A percentile compares a stretch with the other conserved stretches of the same genome.
phyloP scores from a whole-genome alignment of 805 yeast species.

The Ogataea angusta region DNA sequence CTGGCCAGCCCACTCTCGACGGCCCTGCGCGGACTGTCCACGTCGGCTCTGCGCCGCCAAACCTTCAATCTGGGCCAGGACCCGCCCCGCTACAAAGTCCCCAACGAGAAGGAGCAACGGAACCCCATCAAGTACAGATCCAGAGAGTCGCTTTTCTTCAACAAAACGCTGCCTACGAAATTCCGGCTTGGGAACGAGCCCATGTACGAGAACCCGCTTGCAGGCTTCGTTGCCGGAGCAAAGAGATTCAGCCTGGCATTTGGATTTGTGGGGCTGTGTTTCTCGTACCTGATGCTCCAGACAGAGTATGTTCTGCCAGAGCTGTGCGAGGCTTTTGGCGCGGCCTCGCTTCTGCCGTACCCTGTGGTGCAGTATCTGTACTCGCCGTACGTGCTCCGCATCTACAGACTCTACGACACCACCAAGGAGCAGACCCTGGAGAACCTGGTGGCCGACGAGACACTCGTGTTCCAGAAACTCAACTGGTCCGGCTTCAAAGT shows the following conservation, averaged over 20 bases:
- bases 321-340: constrained; percentile 40
- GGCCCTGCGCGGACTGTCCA: background rate
- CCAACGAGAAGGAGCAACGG: constrained; percentile 19
- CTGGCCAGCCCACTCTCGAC: background rate
- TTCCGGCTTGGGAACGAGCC: constrained; percentile 58
- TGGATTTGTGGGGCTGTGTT: constrained; percentile 56
- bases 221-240: constrained; percentile 57
- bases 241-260: constrained; percentile 62
- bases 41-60: constrained; percentile 2
- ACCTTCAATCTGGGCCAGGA: constrained; percentile 31
- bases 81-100: constrained; percentile 27
- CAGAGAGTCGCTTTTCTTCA: constrained; percentile 30
- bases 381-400: constrained; percentile 64
- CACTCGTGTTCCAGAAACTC: constrained; percentile 64
- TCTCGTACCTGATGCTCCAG: constrained; percentile 55
- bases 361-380: constrained; percentile 59
- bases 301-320: constrained; percentile 52
- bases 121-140: constrained; percentile 27
- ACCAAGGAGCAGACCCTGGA: constrained; percentile 63
- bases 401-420: constrained; percentile 66
- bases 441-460: constrained; percentile 58
- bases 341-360: constrained; percentile 46
- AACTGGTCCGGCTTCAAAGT: constrained; percentile 63
- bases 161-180: constrained; percentile 43
- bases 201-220: constrained; percentile 60